phyloP scores from a whole-genome alignment of 106 monocot species.

The Hemerocallis citrina region DNA sequence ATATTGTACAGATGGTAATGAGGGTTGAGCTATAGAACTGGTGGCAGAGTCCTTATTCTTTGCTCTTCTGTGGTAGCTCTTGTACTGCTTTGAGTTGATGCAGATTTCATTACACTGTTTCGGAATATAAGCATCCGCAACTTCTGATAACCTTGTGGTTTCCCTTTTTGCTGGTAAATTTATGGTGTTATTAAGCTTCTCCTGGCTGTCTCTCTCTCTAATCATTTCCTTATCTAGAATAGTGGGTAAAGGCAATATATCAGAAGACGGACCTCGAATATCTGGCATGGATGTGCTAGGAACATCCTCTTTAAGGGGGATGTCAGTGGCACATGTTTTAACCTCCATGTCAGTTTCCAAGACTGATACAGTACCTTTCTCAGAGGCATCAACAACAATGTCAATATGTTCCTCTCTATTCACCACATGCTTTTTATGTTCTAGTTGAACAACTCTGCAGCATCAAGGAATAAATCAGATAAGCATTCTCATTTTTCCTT shows the following conservation, averaged over 20 bases:
- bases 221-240: neutral
- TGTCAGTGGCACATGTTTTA: too few relatives aligned
- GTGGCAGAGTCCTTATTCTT: neutral
- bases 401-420: neutral
- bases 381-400: neutral
- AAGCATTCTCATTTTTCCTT: neutral
- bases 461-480: neutral
- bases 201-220: neutral
- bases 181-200: neutral
- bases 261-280: too few relatives aligned
- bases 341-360: too few relatives aligned
- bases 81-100: neutral
- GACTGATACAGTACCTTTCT: neutral
- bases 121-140: neutral
- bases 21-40: neutral
- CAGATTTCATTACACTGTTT: neutral
- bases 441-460: neutral
- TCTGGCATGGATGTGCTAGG: too few relatives aligned
- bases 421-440: slow-evolving; percentile 3
- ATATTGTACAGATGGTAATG: neutral
- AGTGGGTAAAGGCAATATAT: slow-evolving; percentile 3
- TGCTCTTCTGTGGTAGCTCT: neutral
- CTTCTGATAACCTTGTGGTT: neutral
- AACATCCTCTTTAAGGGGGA: too few relatives aligned
- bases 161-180: neutral